phyloP scores from a whole-genome alignment of 257 asterid genomes.

The Gardenia jasminoides region DNA sequence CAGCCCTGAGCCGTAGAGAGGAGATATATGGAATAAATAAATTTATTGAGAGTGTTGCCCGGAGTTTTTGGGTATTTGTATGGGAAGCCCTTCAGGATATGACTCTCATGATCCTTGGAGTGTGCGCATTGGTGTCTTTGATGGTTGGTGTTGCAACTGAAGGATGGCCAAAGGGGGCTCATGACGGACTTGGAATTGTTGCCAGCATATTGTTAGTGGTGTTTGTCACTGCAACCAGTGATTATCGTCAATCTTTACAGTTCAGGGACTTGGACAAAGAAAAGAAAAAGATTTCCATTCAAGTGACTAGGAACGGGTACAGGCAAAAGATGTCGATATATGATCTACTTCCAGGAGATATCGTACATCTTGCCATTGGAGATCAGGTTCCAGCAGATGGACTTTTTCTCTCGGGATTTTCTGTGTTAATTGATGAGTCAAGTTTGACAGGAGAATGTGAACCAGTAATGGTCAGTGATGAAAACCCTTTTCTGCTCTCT shows the following conservation, averaged over 20 bases:
- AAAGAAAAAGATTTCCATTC: slow-evolving; percentile 77
- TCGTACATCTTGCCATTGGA: slow-evolving; percentile 79
- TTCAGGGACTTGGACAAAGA: slow-evolving; percentile 80
- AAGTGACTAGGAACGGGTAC: slow-evolving; percentile 76
- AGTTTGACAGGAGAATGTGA: slow-evolving; percentile 91
- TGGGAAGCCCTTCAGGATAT: slow-evolving; percentile 91
- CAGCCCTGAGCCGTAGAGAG: slow-evolving; percentile 49
- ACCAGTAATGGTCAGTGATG: slow-evolving; percentile 59
- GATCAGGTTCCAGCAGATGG: slow-evolving; percentile 96
- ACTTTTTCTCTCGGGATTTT: slow-evolving; percentile 70
- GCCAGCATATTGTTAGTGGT: slow-evolving; percentile 82
- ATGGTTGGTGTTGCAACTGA: slow-evolving; percentile 82
- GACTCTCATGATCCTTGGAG: slow-evolving; percentile 90
- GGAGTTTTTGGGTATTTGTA: slow-evolving; percentile 71
- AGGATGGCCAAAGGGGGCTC: slow-evolving; percentile 94
- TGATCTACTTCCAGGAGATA: slow-evolving; percentile 76
- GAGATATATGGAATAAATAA: slow-evolving; percentile 63
- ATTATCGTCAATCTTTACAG: slow-evolving; percentile 80
- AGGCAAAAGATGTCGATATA: slow-evolving; percentile 76
- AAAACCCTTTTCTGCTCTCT: slow-evolving; percentile 72
- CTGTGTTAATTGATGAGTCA: slow-evolving; percentile 74
- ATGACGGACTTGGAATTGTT: slow-evolving; percentile 85
- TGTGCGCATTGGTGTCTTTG: slow-evolving; percentile 72
- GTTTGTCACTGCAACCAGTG: slow-evolving; percentile 85
- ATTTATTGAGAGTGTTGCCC: slow-evolving; percentile 49